These are phyloP conservation scores for Castanopsis chinensis DNA, from an alignment of 306 rosid species.

Conservation along the genomic window DNA sequence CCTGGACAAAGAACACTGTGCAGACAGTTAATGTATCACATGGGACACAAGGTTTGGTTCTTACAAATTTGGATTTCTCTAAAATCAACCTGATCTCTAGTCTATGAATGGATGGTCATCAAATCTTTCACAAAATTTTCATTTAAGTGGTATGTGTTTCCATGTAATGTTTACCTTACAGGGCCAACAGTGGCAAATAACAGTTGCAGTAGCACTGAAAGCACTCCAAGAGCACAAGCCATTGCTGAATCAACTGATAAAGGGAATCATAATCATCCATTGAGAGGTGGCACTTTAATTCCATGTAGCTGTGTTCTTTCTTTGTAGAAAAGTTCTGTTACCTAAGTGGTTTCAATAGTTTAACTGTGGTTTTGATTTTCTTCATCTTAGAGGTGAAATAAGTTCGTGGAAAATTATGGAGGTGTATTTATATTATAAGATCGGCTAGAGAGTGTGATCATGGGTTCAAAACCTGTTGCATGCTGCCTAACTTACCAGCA, in stretches of 20 bases:
- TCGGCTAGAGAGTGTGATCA: not conserved
- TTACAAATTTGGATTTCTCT: not conserved
- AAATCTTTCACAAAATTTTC: constrained; percentile 6
- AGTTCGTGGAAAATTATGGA: not conserved
- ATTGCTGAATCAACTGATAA: constrained; percentile 57
- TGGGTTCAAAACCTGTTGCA: not conserved
- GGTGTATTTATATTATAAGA: not conserved
- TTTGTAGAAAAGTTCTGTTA: not conserved
- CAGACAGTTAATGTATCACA: constrained; percentile 46
- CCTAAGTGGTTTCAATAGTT: not conserved
- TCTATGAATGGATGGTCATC: not conserved
- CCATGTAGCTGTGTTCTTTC: not conserved
- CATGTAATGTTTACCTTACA: constrained; percentile 26
- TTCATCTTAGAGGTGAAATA: not conserved
- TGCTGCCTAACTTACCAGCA: not conserved
- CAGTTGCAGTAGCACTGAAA: constrained; percentile 75
- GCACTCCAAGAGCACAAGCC: constrained; percentile 46
- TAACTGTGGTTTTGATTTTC: not conserved
- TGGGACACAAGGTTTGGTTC: constrained; percentile 40
- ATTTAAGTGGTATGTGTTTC: constrained; percentile 4
- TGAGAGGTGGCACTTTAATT: constrained; percentile 58
- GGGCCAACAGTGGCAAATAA: constrained; percentile 55
- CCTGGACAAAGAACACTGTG: constrained; percentile 54
- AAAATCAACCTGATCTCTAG: constrained; percentile 2
- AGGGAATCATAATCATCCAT: constrained; percentile 48